Percentiles rank a stretch among this genome's conserved stretches.
Conservation (phyloP, 306 rosid species). For the Psophocarpus tetragonolobus region DNA sequence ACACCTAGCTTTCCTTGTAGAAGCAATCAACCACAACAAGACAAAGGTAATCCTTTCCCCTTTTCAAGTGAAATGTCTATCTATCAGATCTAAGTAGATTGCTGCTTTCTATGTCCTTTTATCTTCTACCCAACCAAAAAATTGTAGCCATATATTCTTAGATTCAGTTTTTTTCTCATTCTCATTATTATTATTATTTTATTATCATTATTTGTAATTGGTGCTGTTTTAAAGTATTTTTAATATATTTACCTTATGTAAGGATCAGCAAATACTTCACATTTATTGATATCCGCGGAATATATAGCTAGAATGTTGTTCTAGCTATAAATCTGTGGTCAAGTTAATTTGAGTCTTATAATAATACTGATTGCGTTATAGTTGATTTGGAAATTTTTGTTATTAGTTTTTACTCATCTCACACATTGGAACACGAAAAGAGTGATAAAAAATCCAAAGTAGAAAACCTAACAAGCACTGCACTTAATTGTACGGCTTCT, state of each 20-base stretch:
- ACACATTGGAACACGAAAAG: neutral
- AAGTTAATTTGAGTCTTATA: neutral
- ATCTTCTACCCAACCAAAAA: constrained; percentile 2
- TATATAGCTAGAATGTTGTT: neutral
- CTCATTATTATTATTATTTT: neutral
- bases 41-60: constrained; percentile 26
- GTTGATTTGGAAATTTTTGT: neutral
- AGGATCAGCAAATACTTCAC: neutral
- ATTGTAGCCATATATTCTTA: neutral
- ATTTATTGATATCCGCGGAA: too few species aligned
- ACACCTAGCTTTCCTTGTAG: constrained; percentile 54
- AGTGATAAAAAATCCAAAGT: neutral
- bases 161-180: neutral
- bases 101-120: neutral
- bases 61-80: neutral
- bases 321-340: neutral
- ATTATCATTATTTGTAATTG: neutral
- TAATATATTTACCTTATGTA: neutral
- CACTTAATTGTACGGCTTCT: neutral
- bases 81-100: constrained; percentile 28
- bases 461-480: neutral
- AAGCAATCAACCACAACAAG: constrained; percentile 22
- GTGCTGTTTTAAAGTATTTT: constrained; percentile 5
- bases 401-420: neutral
- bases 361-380: neutral